Percentiles rank a stretch among this genome's conserved stretches.
Conservation (phyloP, 2,329 filamentous ascomycete genomes). For the Venturia asperata region DNA sequence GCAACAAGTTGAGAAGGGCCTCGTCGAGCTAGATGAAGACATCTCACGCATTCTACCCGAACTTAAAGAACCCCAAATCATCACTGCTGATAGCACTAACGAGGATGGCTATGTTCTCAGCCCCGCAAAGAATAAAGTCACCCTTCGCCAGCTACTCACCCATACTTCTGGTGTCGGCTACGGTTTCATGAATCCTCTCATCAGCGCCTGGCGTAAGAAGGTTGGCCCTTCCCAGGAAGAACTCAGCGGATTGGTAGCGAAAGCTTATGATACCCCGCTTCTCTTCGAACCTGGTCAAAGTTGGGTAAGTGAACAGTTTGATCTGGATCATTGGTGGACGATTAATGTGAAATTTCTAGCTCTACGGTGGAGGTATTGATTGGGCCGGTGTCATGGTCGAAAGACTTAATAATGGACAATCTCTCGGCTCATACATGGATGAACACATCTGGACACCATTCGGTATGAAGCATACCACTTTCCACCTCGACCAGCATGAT, state of each 20-base stretch:
- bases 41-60: slow-evolving; percentile 29
- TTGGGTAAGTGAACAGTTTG: slow-evolving; percentile 6
- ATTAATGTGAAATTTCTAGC: not conserved
- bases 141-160: slow-evolving; percentile 25
- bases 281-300: slow-evolving; percentile 20
- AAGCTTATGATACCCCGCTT: slow-evolving; percentile 14
- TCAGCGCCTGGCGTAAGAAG: slow-evolving; percentile 6
- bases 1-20: slow-evolving; percentile 32
- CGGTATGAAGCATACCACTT: slow-evolving; percentile 19
- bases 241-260: not conserved
- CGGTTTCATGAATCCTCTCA: slow-evolving; percentile 11
- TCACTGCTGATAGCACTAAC: slow-evolving; percentile 22
- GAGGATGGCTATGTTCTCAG: slow-evolving; percentile 16
- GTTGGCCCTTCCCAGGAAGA: slow-evolving; percentile 13
- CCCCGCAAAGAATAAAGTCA: slow-evolving; percentile 23
- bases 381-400: slow-evolving; percentile 21
- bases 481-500: slow-evolving; percentile 19
- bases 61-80: slow-evolving; percentile 25
- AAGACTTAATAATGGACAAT: slow-evolving; percentile 15
- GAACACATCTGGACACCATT: slow-evolving; percentile 20
- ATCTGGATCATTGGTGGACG: too few relatives aligned
- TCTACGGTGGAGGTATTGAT: slow-evolving; percentile 20
- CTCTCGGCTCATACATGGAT: slow-evolving; percentile 19
- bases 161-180: slow-evolving; percentile 27
- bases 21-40: slow-evolving; percentile 29